Base-by-base conservation (phyloP, 352 stramenopile species). In the Peronospora farinosa region DNA sequence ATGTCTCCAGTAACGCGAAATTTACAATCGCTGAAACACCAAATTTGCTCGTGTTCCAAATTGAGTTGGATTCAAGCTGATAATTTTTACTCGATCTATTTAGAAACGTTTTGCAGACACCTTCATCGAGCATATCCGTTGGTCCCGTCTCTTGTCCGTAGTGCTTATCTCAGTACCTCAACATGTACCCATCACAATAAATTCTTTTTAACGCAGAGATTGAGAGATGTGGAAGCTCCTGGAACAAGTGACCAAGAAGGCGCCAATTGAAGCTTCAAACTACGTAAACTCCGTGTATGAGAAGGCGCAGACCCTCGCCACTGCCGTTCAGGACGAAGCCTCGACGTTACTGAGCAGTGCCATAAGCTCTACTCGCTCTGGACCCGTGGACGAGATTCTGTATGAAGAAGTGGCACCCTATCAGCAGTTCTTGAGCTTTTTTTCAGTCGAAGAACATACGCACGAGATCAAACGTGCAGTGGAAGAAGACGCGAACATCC, bases 341-440 rank as follows among this genome's bases (percentile, higher is more conserved):
- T 60, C 58, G 25, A 84, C 65, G 32, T 60, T 93, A 27, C 67
- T 93, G 21, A 53, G 44, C 35, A 76, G 75, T 40, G 69, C 79
- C 43, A 84, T 91, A 40, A 71, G 76, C 48, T 74, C 64, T 11
- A 54, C 67, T 40, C 72, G 69, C 38, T 57, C 57, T 15, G 78
- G 78, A 12, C 82, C 82, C 5, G 80, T 93, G 32, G 82, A 93
- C 47, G 82, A 93, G 63, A 78, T 93, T 48, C 35, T 90, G 53
- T 90, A 86, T 49, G 82, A 91, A 40, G 82, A 91, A 42, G 60
- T 91, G 13, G 76, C 83, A 0, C 76, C 67, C 33, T 93, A 78
- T 51, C 74, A 85, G 50, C 65, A 62, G 9, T 93, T 93, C 21
- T 62, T 51, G 15, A 58, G 70, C 16, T 64, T 67, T 30, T 93